These are phyloP conservation scores for Teratosphaeriaceae sp. DNA, from an alignment of 2,329 filamentous ascomycete species.

Conservation along the genomic window DNA sequence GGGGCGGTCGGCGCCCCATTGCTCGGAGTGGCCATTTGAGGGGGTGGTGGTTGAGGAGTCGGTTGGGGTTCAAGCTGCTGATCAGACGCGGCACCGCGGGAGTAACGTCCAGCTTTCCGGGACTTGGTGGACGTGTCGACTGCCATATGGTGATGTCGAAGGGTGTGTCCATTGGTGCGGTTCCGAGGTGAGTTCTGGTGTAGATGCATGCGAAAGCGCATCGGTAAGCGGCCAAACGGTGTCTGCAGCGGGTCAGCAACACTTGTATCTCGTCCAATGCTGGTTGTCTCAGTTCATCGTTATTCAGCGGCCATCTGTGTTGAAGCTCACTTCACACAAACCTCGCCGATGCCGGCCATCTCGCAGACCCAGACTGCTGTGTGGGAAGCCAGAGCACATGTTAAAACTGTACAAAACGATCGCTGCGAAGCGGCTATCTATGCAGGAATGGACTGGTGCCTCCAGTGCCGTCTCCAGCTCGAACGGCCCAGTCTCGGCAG, in stretches of 20 bases:
- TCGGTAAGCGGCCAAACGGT: too few species aligned
- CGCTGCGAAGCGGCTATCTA: neutral
- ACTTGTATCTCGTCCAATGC: too few species aligned
- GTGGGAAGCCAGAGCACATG: neutral
- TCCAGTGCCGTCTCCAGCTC: neutral
- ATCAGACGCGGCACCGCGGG: slow-evolving; percentile 2
- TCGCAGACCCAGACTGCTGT: neutral
- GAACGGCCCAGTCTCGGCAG: neutral
- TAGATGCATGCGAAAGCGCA: neutral
- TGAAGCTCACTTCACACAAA: neutral
- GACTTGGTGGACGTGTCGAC: slow-evolving; percentile 12
- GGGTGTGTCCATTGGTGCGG: slow-evolving; percentile 14
- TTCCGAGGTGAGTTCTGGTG: neutral
- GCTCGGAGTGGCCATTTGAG: slow-evolving; percentile 16
- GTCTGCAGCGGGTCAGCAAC: neutral
- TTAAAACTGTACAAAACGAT: neutral
- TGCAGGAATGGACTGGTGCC: neutral
- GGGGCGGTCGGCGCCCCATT: slow-evolving; percentile 20
- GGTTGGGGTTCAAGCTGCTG: slow-evolving; percentile 5
- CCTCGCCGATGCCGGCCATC: neutral
- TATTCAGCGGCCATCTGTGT: too few species aligned
- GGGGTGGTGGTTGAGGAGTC: slow-evolving; percentile 7
- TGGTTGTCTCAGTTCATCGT: too few species aligned
- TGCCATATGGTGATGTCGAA: slow-evolving; percentile 13
- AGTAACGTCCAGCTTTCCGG: slow-evolving; percentile 3